Evolutionary conservation across 2,329 filamentous ascomycete genomes (phyloP).

Genomic region (Sordariomycetes sp.): DNA sequence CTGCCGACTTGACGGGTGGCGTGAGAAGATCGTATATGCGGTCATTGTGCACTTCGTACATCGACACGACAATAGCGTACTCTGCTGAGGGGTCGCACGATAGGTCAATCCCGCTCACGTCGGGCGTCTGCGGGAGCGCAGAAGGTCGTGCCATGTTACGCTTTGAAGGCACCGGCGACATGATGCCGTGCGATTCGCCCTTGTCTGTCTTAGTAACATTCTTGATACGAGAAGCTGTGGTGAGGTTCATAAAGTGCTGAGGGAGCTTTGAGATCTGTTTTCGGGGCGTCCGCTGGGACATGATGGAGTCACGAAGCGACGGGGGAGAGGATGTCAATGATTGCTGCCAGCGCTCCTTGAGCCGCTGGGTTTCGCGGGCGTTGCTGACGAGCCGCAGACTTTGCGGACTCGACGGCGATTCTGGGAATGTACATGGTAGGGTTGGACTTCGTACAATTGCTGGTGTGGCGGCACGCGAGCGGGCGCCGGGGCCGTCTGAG

Average conservation of each 20-base stretch:
- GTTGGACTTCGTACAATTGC: conserved; percentile 47
- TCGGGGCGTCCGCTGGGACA: conserved; percentile 23
- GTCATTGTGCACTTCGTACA: conserved; percentile 99
- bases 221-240: conserved; percentile 34
- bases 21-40: conserved; percentile 90
- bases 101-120: conserved; percentile 62
- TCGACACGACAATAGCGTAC: conserved; percentile 83
- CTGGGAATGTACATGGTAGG: conserved; percentile 8
- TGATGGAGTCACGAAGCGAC: background rate
- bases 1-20: conserved; percentile 46
- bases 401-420: conserved; percentile 22
- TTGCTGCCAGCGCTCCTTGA: conserved; percentile 18
- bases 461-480: conserved; percentile 60
- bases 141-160: conserved; percentile 60
- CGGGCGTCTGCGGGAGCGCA: conserved; percentile 63
- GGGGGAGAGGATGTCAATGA: conserved; percentile 1
- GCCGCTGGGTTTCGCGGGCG: conserved; percentile 11
- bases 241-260: conserved; percentile 31
- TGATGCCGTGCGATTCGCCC: conserved; percentile 35
- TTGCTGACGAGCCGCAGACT: conserved; percentile 35
- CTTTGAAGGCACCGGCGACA: conserved; percentile 35
- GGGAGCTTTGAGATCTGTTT: conserved; percentile 1
- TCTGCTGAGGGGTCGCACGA: conserved; percentile 54
- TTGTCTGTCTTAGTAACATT: conserved; percentile 39
- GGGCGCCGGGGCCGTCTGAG: conserved; percentile 50